A percentile compares a stretch with the other conserved stretches of the same genome.
Evolutionary conservation across 805 yeast genomes (phyloP).

Genomic region (Candida palmyrensis): DNA sequence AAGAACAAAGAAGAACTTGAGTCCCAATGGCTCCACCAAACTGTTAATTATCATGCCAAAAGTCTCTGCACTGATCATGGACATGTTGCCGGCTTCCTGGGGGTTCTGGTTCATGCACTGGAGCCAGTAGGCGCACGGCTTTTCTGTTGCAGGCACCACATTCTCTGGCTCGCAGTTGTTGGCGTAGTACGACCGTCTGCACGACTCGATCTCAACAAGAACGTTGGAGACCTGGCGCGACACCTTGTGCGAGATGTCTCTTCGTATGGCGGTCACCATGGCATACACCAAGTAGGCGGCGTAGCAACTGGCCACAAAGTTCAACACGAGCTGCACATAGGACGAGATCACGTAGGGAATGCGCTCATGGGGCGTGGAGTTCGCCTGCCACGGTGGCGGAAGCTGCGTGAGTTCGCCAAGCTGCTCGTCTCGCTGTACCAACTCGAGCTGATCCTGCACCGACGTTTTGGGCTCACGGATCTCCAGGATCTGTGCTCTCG

Average conservation of each 20-base stretch:
- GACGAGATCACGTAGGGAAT: conserved; percentile 56
- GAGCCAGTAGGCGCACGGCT: conserved; percentile 57
- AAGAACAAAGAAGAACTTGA: conserved; percentile 48
- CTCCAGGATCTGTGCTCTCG: too few species aligned
- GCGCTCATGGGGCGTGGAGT: conserved; percentile 47
- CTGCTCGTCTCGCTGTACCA: background rate
- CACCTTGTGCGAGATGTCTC: conserved; percentile 51
- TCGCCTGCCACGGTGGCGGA: conserved; percentile 58
- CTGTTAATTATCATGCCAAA: conserved; percentile 59
- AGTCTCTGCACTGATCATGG: conserved; percentile 57
- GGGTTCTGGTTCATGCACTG: conserved; percentile 62
- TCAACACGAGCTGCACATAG: conserved; percentile 53
- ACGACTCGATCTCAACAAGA: conserved; percentile 47
- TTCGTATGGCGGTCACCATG: conserved; percentile 43
- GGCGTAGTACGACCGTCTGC: conserved; percentile 46
- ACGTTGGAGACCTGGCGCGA: conserved; percentile 42
- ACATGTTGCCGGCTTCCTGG: conserved; percentile 39
- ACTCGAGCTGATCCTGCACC: background rate
- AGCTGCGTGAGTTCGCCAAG: conserved; percentile 13
- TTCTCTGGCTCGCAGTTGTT: conserved; percentile 55
- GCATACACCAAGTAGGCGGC: conserved; percentile 39
- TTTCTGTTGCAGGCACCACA: conserved; percentile 54
- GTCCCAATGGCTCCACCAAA: conserved; percentile 62
- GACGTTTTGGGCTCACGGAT: too few species aligned
- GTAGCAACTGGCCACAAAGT: conserved; percentile 42